Evolutionary conservation across 306 rosid species (phyloP), one percentile per base, ranked within the genome.

Genomic region (Vachellia pachyceras): DNA sequence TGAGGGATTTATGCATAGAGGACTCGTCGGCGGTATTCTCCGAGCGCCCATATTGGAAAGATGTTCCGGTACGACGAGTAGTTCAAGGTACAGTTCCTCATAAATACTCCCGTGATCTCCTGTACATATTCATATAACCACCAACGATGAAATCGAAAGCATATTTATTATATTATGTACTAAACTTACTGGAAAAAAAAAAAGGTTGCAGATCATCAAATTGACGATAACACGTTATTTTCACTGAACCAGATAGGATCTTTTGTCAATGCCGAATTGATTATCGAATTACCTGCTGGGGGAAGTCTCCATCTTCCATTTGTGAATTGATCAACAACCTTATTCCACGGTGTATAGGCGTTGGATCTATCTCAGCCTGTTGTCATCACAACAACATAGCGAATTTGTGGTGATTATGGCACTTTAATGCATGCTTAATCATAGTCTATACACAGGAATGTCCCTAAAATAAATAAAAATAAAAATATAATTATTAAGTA

Each of bases 31-130:
- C 72, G 85, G 70, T 86, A 88, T 58, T 86, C 86, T 49, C 92
- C 97, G 36, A 92, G 95, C 0, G 95, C 97, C 97, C 96, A 92
- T 57, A 92, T 87, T 10, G 98, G 92, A 61, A 92, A 94, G 65
- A 86, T 86, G 79, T 91, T 88, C 47, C 96, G 69, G 78, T 77
- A 86, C 0, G 87, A 82, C 35, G 87, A 80, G 55, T 89, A 91
- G 81, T 86, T 86, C 55, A 89, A 65, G 1, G 85, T 69, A 45
- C 90, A 86, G 35, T 88, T 85, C 76, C 85, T 86, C 88, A 87
- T 85, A 46, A 86, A 89, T 29, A 82, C 90, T 70, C 93, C 91
- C 0, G 89, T 80, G 33, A 89, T 84, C 72, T 89, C 92, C 92
- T 88, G 88, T 22, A 74, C 33, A 72, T 80, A 10, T 61, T 42